phyloP scores from a whole-genome alignment of 352 stramenopile species.

The Pilasporangium apinafurcum region DNA sequence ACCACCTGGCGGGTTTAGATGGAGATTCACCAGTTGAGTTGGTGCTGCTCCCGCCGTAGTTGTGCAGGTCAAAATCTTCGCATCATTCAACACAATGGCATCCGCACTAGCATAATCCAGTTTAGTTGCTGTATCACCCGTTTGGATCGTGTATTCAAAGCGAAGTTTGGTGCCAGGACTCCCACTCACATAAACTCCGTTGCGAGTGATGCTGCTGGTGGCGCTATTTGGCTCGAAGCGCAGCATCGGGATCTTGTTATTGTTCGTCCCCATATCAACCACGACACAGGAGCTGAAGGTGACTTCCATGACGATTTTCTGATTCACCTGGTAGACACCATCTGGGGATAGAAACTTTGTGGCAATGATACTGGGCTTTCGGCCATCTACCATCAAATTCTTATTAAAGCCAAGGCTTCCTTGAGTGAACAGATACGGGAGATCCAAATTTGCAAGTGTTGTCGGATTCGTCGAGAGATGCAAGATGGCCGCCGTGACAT shows the following conservation, averaged over 20 bases:
- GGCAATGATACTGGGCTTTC: constrained; percentile 49
- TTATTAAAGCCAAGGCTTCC: constrained; percentile 67
- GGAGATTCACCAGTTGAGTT: constrained; percentile 54
- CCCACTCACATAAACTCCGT: constrained; percentile 49
- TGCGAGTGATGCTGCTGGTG: constrained; percentile 43
- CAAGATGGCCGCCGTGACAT: constrained; percentile 34
- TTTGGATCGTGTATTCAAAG: constrained; percentile 75
- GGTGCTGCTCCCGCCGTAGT: constrained; percentile 19
- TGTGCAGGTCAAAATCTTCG: constrained; percentile 63
- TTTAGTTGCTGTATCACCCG: constrained; percentile 50
- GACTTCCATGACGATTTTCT: constrained; percentile 57
- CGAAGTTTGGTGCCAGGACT: constrained; percentile 37
- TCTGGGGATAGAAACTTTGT: constrained; percentile 51
- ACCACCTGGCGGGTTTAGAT: constrained; percentile 73
- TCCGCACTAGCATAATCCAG: constrained; percentile 61
- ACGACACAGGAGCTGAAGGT: constrained; percentile 62
- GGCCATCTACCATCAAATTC: constrained; percentile 59
- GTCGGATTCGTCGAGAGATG: constrained; percentile 66
- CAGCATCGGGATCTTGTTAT: constrained; percentile 24
- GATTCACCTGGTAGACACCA: constrained; percentile 46
- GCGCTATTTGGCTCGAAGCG: constrained; percentile 50
- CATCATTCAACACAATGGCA: constrained; percentile 57
- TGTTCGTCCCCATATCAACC: constrained; percentile 23
- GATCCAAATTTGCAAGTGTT: constrained; percentile 50
- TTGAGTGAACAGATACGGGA: constrained; percentile 61